A percentile compares a stretch with the other conserved stretches of the same genome.
phyloP scores from a whole-genome alignment of 2,329 filamentous ascomycete genomes.

The Hypoxylon sp. region DNA sequence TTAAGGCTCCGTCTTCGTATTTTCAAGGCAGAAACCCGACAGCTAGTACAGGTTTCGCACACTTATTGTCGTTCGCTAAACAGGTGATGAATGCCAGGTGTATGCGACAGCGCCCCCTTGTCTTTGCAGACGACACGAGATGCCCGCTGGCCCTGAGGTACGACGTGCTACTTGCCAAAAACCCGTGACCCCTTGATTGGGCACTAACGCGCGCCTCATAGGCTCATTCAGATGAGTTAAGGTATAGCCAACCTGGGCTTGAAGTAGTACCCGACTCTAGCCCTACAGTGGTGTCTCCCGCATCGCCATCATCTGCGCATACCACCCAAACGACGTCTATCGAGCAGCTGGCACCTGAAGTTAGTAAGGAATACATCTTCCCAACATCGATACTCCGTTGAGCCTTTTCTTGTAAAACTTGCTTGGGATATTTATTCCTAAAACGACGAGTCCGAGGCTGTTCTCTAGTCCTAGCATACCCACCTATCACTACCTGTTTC shows the following conservation, averaged over 20 bases:
- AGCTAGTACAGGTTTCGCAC: background rate
- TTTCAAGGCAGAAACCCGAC: background rate
- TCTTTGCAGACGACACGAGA: background rate
- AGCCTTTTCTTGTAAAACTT: background rate
- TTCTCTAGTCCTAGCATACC: too few relatives aligned
- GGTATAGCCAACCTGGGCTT: background rate
- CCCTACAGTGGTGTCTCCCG: background rate
- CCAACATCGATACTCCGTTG: background rate
- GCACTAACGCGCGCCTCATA: background rate
- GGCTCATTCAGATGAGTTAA: background rate
- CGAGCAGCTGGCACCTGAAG: constrained; percentile 10
- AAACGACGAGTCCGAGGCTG: background rate
- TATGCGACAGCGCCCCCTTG: background rate
- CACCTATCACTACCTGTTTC: background rate
- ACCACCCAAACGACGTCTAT: background rate
- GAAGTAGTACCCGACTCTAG: background rate
- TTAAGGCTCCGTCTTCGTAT: background rate
- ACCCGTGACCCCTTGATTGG: background rate
- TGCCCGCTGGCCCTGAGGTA: background rate
- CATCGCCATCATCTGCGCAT: background rate
- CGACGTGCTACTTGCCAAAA: background rate
- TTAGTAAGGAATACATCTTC: constrained; percentile 9
- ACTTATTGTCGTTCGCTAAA: constrained; percentile 1
- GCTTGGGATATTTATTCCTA: background rate
- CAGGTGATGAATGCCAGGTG: background rate